Conservation (phyloP, 257 asterid species). For the Coffea eugenioides region DNA sequence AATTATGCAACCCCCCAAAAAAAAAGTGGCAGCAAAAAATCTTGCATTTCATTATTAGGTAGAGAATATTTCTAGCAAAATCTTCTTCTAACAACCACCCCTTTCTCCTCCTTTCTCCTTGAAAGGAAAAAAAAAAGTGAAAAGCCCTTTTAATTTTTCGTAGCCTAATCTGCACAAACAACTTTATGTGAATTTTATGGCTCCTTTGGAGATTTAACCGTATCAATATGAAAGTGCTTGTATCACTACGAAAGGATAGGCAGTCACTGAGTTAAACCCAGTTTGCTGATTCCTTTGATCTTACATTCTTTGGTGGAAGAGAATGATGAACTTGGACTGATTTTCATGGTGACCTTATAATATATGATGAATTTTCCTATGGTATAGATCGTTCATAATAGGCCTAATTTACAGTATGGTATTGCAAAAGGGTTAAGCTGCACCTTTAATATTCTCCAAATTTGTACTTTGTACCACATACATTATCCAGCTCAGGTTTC, state of each 20-base stretch:
- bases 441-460: background rate
- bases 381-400: background rate
- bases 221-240: background rate
- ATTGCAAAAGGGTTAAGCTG: background rate
- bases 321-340: background rate
- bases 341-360: background rate
- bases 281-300: background rate
- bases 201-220: background rate
- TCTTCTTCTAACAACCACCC: background rate
- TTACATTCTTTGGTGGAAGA: background rate
- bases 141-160: background rate
- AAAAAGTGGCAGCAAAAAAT: background rate
- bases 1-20: background rate
- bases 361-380: background rate
- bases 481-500: too few relatives aligned
- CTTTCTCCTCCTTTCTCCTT: background rate
- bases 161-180: background rate
- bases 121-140: background rate
- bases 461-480: too few relatives aligned
- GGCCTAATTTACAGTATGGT: background rate
- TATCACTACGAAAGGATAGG: background rate
- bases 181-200: background rate
- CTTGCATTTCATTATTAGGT: background rate
- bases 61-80: background rate
- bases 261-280: background rate